Evolutionary conservation across 2,329 filamentous ascomycete species (phyloP).

Genomic region (Xylariaceae sp.): DNA sequence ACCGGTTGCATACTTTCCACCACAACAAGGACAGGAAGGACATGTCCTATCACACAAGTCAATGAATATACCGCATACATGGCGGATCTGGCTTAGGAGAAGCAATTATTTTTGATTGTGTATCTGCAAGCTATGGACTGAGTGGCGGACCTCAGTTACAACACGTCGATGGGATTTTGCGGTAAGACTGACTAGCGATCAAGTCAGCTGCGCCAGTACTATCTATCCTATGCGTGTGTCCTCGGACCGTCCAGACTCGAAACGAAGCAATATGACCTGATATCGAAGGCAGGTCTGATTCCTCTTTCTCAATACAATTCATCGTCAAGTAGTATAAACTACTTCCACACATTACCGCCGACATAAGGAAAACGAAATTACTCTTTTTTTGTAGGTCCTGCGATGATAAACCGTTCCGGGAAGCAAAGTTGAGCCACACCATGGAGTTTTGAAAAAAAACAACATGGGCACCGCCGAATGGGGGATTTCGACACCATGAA

Average conservation of each 20-base stretch:
- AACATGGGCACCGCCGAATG: too few species aligned
- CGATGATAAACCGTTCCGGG: neutral
- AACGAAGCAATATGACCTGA: slow-evolving; percentile 8
- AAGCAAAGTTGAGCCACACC: slow-evolving; percentile 1
- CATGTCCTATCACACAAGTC: neutral
- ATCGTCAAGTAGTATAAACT: slow-evolving; percentile 1
- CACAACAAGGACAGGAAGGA: neutral
- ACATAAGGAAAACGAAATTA: slow-evolving; percentile 11
- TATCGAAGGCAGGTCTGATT: slow-evolving; percentile 12
- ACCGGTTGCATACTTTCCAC: neutral
- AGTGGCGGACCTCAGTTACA: slow-evolving; percentile 22
- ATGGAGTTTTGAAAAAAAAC: too few species aligned
- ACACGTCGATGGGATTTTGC: slow-evolving; percentile 21
- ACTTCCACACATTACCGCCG: slow-evolving; percentile 1
- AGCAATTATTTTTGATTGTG: neutral
- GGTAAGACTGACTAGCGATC: slow-evolving; percentile 17
- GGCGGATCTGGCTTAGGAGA: neutral
- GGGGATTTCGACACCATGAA: too few species aligned
- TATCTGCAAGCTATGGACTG: slow-evolving; percentile 16
- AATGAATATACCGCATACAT: neutral
- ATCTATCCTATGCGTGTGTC: slow-evolving; percentile 28
- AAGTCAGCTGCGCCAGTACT: slow-evolving; percentile 24
- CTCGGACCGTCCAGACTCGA: slow-evolving; percentile 16
- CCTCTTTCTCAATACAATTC: too few species aligned
- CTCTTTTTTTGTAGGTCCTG: neutral